Conservation (phyloP, 345 rosid genomes). For the Pugionium cornutum region DNA sequence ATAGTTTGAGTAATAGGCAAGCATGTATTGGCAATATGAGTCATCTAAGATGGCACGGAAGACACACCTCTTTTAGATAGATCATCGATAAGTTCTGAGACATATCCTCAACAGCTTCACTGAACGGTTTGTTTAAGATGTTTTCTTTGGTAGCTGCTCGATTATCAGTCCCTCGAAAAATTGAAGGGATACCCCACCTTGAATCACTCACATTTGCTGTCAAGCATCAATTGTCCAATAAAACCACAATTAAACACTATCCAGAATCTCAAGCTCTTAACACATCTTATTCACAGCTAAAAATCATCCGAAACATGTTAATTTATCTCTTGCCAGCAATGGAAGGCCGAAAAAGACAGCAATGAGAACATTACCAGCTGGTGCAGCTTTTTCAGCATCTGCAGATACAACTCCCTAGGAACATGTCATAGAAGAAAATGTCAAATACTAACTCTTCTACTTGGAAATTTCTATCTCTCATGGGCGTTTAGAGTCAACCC, state of each 20-base stretch:
- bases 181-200: conserved; percentile 88
- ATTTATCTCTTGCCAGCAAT: too few species aligned
- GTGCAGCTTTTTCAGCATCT: conserved; percentile 63
- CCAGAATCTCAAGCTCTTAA: conserved; percentile 9
- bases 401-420: conserved; percentile 60
- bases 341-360: background rate
- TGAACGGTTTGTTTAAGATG: conserved; percentile 47
- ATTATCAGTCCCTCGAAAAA: conserved; percentile 74
- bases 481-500: conserved; percentile 3
- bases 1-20: conserved; percentile 23
- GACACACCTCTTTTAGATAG: conserved; percentile 73
- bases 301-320: too few species aligned
- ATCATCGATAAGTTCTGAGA: conserved; percentile 73
- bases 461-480: conserved; percentile 11
- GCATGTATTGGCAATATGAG: conserved; percentile 12
- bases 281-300: too few species aligned
- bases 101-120: conserved; percentile 55
- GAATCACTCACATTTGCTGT: conserved; percentile 60
- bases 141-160: conserved; percentile 64
- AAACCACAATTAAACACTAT: conserved; percentile 30
- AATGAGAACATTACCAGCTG: conserved; percentile 58
- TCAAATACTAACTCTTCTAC: conserved; percentile 11
- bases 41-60: conserved; percentile 14
- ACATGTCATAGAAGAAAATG: conserved; percentile 22
- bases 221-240: conserved; percentile 25